Evolutionary conservation across 257 asterid genomes (phyloP).

Genomic region (Linaria vulgaris): DNA sequence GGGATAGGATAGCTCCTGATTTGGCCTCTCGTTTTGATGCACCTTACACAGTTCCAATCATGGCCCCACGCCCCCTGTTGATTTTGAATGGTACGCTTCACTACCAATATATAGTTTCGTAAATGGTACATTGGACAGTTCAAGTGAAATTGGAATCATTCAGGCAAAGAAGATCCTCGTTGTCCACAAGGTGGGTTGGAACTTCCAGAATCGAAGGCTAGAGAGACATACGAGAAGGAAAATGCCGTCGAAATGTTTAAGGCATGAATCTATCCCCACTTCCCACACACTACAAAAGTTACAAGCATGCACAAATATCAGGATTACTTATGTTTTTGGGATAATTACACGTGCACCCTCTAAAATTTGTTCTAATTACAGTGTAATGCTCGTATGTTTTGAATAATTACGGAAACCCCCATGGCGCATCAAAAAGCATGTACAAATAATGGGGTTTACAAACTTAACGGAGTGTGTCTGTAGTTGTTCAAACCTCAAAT

Average conservation of each 20-base stretch:
- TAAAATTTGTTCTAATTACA: too few relatives aligned
- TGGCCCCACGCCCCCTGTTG: conserved; percentile 84
- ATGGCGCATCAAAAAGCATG: too few relatives aligned
- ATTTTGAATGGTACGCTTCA: conserved; percentile 58
- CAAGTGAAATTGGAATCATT: conserved; percentile 19
- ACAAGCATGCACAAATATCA: neutral
- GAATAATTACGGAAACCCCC: too few relatives aligned
- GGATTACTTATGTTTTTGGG: neutral
- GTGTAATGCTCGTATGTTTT: too few relatives aligned
- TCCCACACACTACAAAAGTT: neutral
- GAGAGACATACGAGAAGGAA: conserved; percentile 35
- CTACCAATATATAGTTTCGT: conserved; percentile 1
- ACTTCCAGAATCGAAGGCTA: conserved; percentile 50
- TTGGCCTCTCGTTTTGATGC: conserved; percentile 72
- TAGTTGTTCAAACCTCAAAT: too few relatives aligned
- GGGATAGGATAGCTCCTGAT: conserved; percentile 93
- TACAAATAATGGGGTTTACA: too few relatives aligned
- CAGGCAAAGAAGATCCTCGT: conserved; percentile 83
- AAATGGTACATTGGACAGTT: neutral
- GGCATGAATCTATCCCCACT: conserved; percentile 34
- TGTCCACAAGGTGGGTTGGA: conserved; percentile 69
- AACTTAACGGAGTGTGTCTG: too few relatives aligned
- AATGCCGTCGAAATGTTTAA: conserved; percentile 37
- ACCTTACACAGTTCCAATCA: conserved; percentile 61
- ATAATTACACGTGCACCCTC: too few relatives aligned